Conservation (phyloP, 108 stramenopile species). For the Fragilariopsis cylindrus region DNA sequence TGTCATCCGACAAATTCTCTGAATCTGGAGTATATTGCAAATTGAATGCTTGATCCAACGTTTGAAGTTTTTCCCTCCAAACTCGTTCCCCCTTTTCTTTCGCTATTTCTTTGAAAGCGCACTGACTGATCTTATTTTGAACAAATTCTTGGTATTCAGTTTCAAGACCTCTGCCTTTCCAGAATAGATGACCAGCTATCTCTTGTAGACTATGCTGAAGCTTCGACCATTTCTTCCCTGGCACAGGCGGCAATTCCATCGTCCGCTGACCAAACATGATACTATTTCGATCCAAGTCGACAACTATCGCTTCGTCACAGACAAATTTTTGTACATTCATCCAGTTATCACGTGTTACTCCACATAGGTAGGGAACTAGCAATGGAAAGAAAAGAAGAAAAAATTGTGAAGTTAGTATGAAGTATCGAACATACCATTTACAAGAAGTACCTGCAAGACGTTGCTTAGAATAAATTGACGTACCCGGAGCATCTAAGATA, state of each 20-base stretch:
- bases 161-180: slow-evolving; percentile 71
- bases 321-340: slow-evolving; percentile 69
- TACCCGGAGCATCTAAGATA: slow-evolving; percentile 86
- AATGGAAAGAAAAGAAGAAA: slow-evolving; percentile 22
- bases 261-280: slow-evolving; percentile 66
- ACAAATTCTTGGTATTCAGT: slow-evolving; percentile 36
- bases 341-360: slow-evolving; percentile 81
- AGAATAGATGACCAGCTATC: slow-evolving; percentile 80
- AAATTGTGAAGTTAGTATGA: neutral
- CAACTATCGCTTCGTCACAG: slow-evolving; percentile 81
- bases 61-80: slow-evolving; percentile 74
- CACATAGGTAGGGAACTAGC: slow-evolving; percentile 87
- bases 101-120: slow-evolving; percentile 16
- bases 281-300: slow-evolving; percentile 84
- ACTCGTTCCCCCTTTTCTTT: slow-evolving; percentile 41
- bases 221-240: slow-evolving; percentile 74
- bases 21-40: slow-evolving; percentile 74
- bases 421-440: neutral
- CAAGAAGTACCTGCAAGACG: neutral
- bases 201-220: slow-evolving; percentile 61
- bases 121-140: slow-evolving; percentile 3
- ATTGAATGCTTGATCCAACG: slow-evolving; percentile 81
- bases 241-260: slow-evolving; percentile 59
- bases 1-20: slow-evolving; percentile 29
- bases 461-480: neutral